Conservation (phyloP, 805 yeast genomes). For the Isabelozyma rhagii region DNA sequence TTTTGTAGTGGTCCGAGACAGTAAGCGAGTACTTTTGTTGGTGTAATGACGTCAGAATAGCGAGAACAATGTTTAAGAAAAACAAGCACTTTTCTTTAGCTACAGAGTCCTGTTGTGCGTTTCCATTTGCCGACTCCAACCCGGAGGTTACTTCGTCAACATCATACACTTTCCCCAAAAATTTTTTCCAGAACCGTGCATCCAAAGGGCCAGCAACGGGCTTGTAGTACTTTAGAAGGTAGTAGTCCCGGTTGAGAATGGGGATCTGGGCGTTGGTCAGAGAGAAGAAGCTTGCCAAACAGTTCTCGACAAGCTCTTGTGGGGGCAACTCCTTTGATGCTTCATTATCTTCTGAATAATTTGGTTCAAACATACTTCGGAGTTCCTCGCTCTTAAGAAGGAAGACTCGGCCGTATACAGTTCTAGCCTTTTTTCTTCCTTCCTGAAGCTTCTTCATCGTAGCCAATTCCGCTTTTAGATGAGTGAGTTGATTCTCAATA, state of each 20-base stretch:
- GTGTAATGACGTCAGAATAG: constrained; percentile 12
- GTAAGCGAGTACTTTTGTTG: constrained; percentile 9
- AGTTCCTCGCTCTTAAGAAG: constrained; percentile 6
- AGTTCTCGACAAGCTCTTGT: constrained; percentile 5
- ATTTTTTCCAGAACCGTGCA: constrained; percentile 1
- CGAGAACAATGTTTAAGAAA: constrained; percentile 11
- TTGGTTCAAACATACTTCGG: not conserved
- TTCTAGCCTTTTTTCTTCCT: not conserved
- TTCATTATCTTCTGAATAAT: not conserved
- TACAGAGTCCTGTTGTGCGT: not conserved
- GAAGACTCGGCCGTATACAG: constrained; percentile 3
- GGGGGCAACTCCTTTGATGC: constrained; percentile 3
- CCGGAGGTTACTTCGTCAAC: not conserved
- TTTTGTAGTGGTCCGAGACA: constrained; percentile 7
- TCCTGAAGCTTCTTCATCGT: not conserved
- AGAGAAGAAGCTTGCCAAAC: constrained; percentile 7
- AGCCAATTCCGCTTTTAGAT: constrained; percentile 5
- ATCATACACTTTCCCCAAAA: not conserved
- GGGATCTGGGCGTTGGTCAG: constrained; percentile 11
- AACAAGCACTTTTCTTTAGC: constrained; percentile 7
- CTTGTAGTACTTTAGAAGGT: constrained; percentile 7
- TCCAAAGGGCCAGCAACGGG: constrained; percentile 9
- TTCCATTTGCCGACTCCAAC: not conserved
- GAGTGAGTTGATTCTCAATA: constrained; percentile 6
- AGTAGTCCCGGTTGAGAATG: constrained; percentile 11